Conservation (phyloP, 2,329 filamentous ascomycete species). For the Penicillium sp. region DNA sequence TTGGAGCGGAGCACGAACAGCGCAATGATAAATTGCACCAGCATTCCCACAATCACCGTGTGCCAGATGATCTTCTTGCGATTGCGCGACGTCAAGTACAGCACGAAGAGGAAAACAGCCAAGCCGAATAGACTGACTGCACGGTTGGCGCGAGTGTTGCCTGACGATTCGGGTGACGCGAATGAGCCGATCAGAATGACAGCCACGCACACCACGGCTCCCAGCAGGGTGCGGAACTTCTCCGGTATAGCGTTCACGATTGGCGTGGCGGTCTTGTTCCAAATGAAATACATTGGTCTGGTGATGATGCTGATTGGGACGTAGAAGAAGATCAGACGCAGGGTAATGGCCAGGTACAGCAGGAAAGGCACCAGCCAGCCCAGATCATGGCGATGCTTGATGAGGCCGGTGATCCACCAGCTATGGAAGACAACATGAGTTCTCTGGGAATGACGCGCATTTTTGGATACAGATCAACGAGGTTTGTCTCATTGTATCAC, state of each 20-base stretch:
- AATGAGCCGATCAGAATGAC: slow-evolving; percentile 80
- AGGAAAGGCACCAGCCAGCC: slow-evolving; percentile 87
- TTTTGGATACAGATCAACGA: background rate
- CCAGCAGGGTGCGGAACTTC: slow-evolving; percentile 63
- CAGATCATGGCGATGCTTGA: slow-evolving; percentile 70
- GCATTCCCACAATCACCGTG: slow-evolving; percentile 84
- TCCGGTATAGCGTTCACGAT: slow-evolving; percentile 65
- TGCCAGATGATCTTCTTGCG: slow-evolving; percentile 65
- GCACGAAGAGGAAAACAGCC: slow-evolving; percentile 64
- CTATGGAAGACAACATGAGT: slow-evolving; percentile 34
- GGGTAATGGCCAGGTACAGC: slow-evolving; percentile 71
- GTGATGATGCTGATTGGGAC: slow-evolving; percentile 68
- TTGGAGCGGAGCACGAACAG: slow-evolving; percentile 82
- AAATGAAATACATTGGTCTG: slow-evolving; percentile 66
- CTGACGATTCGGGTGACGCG: slow-evolving; percentile 66
- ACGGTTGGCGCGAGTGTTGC: slow-evolving; percentile 80
- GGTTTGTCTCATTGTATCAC: slow-evolving; percentile 19
- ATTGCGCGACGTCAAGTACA: slow-evolving; percentile 73
- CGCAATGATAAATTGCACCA: slow-evolving; percentile 83
- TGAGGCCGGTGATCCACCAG: slow-evolving; percentile 77
- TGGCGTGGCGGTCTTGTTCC: slow-evolving; percentile 64
- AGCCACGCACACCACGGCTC: slow-evolving; percentile 64
- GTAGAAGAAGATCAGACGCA: slow-evolving; percentile 74
- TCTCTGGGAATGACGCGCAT: background rate
- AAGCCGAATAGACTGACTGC: slow-evolving; percentile 80